A percentile compares a stretch with the other conserved stretches of the same genome.
Conservation (phyloP, 129 eudicot genomes). For the Kitagawia praeruptora region DNA sequence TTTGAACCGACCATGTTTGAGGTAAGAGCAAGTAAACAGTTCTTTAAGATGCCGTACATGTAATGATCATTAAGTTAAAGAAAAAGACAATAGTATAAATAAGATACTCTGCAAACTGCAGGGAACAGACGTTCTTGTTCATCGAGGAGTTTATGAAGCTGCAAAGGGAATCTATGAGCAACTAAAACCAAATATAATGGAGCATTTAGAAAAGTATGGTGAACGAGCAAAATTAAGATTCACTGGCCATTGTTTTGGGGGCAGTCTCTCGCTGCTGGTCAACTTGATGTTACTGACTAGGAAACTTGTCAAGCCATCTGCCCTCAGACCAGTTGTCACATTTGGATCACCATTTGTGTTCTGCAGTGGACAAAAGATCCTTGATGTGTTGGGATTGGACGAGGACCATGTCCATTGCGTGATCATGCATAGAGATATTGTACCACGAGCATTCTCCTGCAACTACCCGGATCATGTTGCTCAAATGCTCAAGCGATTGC, state of each 20-base stretch:
- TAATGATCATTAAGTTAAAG: neutral
- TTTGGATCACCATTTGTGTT: slow-evolving; percentile 78
- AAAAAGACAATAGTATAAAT: neutral
- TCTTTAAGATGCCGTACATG: neutral
- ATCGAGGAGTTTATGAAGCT: slow-evolving; percentile 79
- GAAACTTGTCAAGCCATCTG: slow-evolving; percentile 47
- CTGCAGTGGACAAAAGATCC: slow-evolving; percentile 65
- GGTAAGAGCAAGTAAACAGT: slow-evolving; percentile 27
- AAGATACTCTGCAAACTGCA: slow-evolving; percentile 14
- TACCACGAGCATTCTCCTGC: slow-evolving; percentile 90
- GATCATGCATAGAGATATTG: slow-evolving; percentile 86
- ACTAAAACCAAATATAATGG: slow-evolving; percentile 50
- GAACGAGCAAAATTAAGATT: slow-evolving; percentile 68
- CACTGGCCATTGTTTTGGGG: slow-evolving; percentile 85
- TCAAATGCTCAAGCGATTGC: slow-evolving; percentile 61
- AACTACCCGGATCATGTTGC: slow-evolving; percentile 58
- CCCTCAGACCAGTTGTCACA: slow-evolving; percentile 71
- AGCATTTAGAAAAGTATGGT: slow-evolving; percentile 51
- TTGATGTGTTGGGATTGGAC: slow-evolving; percentile 56
- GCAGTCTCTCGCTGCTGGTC: slow-evolving; percentile 67
- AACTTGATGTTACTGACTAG: slow-evolving; percentile 62
- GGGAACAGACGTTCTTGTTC: slow-evolving; percentile 66
- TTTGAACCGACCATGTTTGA: slow-evolving; percentile 80
- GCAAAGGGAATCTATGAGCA: slow-evolving; percentile 81
- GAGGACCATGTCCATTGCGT: slow-evolving; percentile 59